Evolutionary conservation across 306 rosid species (phyloP).

Genomic region (Trifolium fragiferum): DNA sequence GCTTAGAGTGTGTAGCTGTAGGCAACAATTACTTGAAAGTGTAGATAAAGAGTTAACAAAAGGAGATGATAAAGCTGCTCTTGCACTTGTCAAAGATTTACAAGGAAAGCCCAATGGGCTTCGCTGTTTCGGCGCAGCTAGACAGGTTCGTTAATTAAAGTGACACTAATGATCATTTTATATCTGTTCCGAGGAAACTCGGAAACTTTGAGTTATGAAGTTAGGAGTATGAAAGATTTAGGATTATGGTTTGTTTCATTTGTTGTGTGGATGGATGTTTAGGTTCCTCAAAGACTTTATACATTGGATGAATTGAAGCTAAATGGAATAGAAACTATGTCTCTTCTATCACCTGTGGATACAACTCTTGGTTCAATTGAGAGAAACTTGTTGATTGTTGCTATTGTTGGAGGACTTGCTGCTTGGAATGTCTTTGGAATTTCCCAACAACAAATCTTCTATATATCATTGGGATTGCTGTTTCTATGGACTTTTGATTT

Average conservation of each 20-base stretch:
- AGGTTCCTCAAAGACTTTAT: conserved; percentile 96
- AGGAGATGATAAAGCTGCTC: conserved; percentile 81
- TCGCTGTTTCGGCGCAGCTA: conserved; percentile 80
- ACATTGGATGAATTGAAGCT: conserved; percentile 90
- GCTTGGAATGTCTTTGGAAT: conserved; percentile 68
- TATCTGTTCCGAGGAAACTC: not conserved
- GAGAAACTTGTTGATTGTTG: conserved; percentile 75
- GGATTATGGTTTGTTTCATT: conserved; percentile 14
- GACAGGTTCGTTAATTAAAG: conserved; percentile 59
- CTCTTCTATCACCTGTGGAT: conserved; percentile 86
- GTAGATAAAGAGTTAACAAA: conserved; percentile 64
- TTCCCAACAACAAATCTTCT: conserved; percentile 64
- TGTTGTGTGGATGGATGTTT: conserved; percentile 24
- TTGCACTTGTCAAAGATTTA: conserved; percentile 64
- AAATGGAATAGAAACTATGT: conserved; percentile 74
- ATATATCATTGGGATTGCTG: conserved; percentile 63
- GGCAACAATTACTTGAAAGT: conserved; percentile 62
- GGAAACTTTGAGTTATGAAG: not conserved
- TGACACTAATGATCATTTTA: not conserved
- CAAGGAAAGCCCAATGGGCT: conserved; percentile 79
- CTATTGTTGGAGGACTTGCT: conserved; percentile 65
- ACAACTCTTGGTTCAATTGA: conserved; percentile 85
- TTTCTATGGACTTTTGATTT: conserved; percentile 81
- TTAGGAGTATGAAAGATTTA: not conserved
- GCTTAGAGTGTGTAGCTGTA: conserved; percentile 43